Conservation (phyloP, 2,329 filamentous ascomycete species). For the Cordyceps cateniannulata region DNA sequence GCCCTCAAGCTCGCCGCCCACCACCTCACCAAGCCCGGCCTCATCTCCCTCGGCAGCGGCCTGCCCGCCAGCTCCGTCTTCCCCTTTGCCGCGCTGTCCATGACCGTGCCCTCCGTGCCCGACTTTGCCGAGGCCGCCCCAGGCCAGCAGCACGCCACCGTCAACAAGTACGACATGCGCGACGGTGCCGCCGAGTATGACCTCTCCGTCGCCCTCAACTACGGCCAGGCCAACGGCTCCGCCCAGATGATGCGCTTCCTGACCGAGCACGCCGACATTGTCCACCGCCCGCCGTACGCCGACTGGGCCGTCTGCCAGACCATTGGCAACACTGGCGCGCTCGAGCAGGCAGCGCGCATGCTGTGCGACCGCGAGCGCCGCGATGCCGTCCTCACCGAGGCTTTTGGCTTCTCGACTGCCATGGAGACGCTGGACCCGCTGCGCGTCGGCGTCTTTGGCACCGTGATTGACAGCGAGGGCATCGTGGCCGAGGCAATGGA, state of each 20-base stretch:
- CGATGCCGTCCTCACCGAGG: slow-evolving; percentile 78
- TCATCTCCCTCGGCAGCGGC: slow-evolving; percentile 90
- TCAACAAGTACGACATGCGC: slow-evolving; percentile 78
- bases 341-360: slow-evolving; percentile 80
- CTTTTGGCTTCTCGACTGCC: slow-evolving; percentile 80
- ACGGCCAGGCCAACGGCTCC: slow-evolving; percentile 79
- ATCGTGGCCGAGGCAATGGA: slow-evolving; percentile 47
- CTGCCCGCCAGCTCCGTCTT: slow-evolving; percentile 86
- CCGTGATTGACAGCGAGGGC: slow-evolving; percentile 47
- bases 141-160: slow-evolving; percentile 53
- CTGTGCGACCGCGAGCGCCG: slow-evolving; percentile 63
- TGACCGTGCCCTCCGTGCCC: slow-evolving; percentile 65
- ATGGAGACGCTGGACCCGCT: slow-evolving; percentile 52
- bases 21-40: slow-evolving; percentile 69
- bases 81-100: slow-evolving; percentile 71
- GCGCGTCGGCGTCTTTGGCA: slow-evolving; percentile 45
- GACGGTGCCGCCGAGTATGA: slow-evolving; percentile 55
- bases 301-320: slow-evolving; percentile 86
- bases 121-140: slow-evolving; percentile 64
- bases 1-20: slow-evolving; percentile 79
- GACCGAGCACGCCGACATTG: slow-evolving; percentile 91
- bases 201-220: slow-evolving; percentile 85
- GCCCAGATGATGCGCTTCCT: slow-evolving; percentile 85
- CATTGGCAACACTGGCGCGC: slow-evolving; percentile 76
- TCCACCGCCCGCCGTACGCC: slow-evolving; percentile 77